Evolutionary conservation across 2,329 filamentous ascomycete species (phyloP), one percentile per base, ranked within the genome.

Genomic region (Pleoardoris graminearum): DNA sequence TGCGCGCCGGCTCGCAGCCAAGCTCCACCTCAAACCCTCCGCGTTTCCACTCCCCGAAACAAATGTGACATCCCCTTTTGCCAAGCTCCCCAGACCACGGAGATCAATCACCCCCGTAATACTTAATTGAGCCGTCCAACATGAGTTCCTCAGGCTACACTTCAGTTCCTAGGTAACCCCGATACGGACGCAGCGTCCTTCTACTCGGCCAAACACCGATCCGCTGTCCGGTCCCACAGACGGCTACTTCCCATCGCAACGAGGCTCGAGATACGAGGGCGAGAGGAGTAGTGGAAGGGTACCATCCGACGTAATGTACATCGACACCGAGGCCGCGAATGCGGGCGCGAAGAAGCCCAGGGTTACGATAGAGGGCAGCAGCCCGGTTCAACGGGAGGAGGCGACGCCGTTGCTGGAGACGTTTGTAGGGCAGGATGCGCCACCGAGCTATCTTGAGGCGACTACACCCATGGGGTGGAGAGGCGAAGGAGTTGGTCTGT

Each of bases 281-380:
- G 19, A 11, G 14, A 36, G 43, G 14, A 14, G 43, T n/a, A 27
- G 30, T 27, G 30, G 14, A 12, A 46, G 43, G 10, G 43, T 46
- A 17, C 36, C 41, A 14, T 14, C 7, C 49, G 47, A 41, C 30
- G 42, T 43, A 33, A 72, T 72, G 69, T 70, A 61, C 37, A 70
- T 72, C 29, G 66, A 72, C 25, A 72, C 67, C 4, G 60, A 59
- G n/a, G 63, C 61, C 11, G 69, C 69, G 2, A 71, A 72, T 44
- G 47, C 56, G 36, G 61, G 60, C 30, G 41, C 53, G 7, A 61
- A 62, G 11, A 61, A 62, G 29, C 61, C 63, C 12, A 62, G 56
- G 22, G 53, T 63, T 1, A 46, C 41, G 14, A 33, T 59, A 11
- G 60, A 60, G 19, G 58, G 56, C 10, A 51, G 58, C 41, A 57